Conservation (phyloP, 78 protist species). For the Trichosphaerium sp. region DNA sequence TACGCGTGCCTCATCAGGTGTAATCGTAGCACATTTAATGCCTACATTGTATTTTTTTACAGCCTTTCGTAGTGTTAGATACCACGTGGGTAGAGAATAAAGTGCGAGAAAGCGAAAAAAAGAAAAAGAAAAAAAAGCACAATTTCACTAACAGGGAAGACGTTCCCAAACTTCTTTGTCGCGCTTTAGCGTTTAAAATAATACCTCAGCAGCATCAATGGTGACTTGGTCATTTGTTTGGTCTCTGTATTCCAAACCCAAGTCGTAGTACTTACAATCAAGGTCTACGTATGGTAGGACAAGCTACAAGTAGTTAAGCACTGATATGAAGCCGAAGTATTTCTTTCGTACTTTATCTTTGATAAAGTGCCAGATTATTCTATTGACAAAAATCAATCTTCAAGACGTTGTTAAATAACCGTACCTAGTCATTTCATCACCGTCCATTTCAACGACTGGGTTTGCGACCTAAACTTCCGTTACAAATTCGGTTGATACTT, state of each 20-base stretch:
- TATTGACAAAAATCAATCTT: too few relatives aligned
- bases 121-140: too few relatives aligned
- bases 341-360: constrained; percentile 47
- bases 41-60: constrained; percentile 67
- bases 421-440: constrained; percentile 66
- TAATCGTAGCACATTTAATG: constrained; percentile 94
- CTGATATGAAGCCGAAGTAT: neutral
- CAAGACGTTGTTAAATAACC: too few relatives aligned
- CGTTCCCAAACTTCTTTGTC: too few relatives aligned
- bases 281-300: constrained; percentile 43
- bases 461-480: constrained; percentile 18
- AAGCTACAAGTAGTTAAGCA: neutral
- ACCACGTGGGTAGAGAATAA: too few relatives aligned
- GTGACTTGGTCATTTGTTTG: constrained; percentile 68
- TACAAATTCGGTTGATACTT: too few relatives aligned
- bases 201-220: constrained; percentile 77
- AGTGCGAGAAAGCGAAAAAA: too few relatives aligned
- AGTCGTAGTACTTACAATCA: constrained; percentile 48
- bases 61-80: too few relatives aligned
- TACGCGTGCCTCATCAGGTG: constrained; percentile 90
- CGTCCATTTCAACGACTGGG: constrained; percentile 72
- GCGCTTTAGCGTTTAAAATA: too few relatives aligned
- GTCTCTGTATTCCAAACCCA: constrained; percentile 64
- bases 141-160: too few relatives aligned
- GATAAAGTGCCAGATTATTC: constrained; percentile 70